phyloP scores from a whole-genome alignment of 2,329 filamentous ascomycete genomes.

The Penicillium occitanis region DNA sequence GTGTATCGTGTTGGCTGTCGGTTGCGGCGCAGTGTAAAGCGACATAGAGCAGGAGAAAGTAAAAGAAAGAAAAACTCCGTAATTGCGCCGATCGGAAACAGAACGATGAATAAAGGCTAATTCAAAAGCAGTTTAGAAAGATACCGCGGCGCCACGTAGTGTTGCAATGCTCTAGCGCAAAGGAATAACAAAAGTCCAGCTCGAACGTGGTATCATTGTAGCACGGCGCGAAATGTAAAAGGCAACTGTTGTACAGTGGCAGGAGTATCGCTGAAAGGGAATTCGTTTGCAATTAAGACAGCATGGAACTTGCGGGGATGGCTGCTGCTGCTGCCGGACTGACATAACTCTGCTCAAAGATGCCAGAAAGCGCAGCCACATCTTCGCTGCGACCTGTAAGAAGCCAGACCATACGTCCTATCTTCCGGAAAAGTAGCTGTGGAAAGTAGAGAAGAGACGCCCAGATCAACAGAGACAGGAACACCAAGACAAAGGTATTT shows the following conservation, averaged over 20 bases:
- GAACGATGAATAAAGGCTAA: not conserved
- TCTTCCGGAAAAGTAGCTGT: constrained; percentile 37
- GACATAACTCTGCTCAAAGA: constrained; percentile 27
- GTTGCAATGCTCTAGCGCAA: not conserved
- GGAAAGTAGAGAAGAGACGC: constrained; percentile 40
- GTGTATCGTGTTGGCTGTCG: not conserved
- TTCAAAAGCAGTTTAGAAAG: not conserved
- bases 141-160: not conserved
- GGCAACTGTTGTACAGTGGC: not conserved
- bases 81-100: not conserved
- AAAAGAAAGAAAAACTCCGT: constrained; percentile 4
- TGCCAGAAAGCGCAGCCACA: constrained; percentile 30
- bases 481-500: constrained; percentile 42
- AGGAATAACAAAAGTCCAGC: not conserved
- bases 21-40: not conserved
- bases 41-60: not conserved
- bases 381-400: constrained; percentile 39
- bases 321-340: not conserved
- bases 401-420: constrained; percentile 38
- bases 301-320: constrained; percentile 15
- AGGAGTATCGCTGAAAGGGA: not conserved
- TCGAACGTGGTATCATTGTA: constrained; percentile 4
- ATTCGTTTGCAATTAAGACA: not conserved
- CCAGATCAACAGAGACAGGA: constrained; percentile 39
- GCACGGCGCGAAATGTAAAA: not conserved